Conservation (phyloP, 2,329 filamentous ascomycete genomes). For the Teratosphaeria nubilosa region DNA sequence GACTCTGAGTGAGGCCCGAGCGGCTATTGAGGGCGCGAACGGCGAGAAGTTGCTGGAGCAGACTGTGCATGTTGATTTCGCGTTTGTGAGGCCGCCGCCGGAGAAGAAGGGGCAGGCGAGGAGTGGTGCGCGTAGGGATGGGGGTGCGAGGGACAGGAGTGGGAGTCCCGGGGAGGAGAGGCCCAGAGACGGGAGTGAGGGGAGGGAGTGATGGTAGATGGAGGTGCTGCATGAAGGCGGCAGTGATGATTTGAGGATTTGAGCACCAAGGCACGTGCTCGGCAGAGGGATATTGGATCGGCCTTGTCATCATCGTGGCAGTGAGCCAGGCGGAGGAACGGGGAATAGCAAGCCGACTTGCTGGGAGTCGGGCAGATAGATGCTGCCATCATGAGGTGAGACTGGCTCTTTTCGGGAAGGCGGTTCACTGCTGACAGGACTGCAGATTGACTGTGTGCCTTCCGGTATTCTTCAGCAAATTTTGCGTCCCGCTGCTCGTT, state of each 20-base stretch:
- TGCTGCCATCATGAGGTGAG: neutral
- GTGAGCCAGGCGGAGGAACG: neutral
- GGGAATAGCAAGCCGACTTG: neutral
- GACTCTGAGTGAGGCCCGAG: constrained; percentile 66
- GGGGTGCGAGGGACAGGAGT: constrained; percentile 4
- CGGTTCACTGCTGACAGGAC: neutral
- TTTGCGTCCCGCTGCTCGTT: neutral
- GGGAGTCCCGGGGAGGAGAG: constrained; percentile 5
- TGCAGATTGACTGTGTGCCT: neutral
- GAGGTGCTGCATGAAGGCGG: neutral
- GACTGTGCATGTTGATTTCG: constrained; percentile 72
- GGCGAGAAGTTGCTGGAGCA: constrained; percentile 70
- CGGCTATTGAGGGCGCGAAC: constrained; percentile 73
- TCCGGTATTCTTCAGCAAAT: neutral
- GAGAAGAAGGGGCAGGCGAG: constrained; percentile 32
- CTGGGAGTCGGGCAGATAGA: neutral
- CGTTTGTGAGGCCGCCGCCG: constrained; percentile 70
- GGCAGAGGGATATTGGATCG: no score
- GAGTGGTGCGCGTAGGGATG: constrained; percentile 4
- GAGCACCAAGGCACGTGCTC: neutral
- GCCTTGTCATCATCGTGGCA: no score
- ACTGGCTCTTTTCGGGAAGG: neutral
- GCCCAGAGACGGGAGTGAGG: constrained; percentile 5
- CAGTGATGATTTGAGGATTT: neutral
- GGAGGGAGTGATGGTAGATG: neutral